A percentile compares a stretch with the other conserved stretches of the same genome.
Evolutionary conservation across 164 flowering plant species (phyloP).

Genomic region (Vitis riparia): DNA sequence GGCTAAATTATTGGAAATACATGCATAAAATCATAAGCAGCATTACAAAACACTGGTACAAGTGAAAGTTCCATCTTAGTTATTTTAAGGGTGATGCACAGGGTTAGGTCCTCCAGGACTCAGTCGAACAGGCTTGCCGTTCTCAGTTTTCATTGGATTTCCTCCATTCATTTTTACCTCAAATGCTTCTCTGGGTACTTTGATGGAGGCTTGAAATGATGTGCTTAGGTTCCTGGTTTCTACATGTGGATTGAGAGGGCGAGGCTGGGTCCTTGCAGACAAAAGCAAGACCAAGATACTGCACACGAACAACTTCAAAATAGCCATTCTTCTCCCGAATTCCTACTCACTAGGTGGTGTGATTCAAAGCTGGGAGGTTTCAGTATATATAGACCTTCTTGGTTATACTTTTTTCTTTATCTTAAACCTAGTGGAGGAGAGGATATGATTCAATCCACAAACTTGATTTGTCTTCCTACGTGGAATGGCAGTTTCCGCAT

Average conservation of each 20-base stretch:
- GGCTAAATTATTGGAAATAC: too few relatives aligned
- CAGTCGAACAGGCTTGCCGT: neutral
- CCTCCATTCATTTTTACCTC: neutral
- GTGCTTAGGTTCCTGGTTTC: constrained; percentile 4
- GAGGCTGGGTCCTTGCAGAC: constrained; percentile 1
- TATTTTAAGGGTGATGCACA: constrained; percentile 7
- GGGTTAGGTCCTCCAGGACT: constrained; percentile 27
- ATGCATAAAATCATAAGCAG: too few relatives aligned
- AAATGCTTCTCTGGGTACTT: neutral
- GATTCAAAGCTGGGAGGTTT: neutral
- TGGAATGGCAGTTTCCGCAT: neutral
- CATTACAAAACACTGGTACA: too few relatives aligned
- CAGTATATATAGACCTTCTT: neutral
- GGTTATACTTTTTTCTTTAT: neutral
- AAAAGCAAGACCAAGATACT: constrained; percentile 11
- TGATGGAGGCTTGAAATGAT: neutral
- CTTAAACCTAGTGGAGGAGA: neutral
- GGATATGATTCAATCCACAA: neutral
- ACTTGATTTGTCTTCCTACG: neutral
- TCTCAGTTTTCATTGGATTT: neutral
- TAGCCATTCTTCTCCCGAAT: neutral
- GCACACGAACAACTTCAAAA: neutral
- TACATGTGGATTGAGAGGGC: neutral
- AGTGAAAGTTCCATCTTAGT: neutral
- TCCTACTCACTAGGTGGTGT: neutral